phyloP scores from a whole-genome alignment of 75 land plant species.

The Sequoia sempervirens region DNA sequence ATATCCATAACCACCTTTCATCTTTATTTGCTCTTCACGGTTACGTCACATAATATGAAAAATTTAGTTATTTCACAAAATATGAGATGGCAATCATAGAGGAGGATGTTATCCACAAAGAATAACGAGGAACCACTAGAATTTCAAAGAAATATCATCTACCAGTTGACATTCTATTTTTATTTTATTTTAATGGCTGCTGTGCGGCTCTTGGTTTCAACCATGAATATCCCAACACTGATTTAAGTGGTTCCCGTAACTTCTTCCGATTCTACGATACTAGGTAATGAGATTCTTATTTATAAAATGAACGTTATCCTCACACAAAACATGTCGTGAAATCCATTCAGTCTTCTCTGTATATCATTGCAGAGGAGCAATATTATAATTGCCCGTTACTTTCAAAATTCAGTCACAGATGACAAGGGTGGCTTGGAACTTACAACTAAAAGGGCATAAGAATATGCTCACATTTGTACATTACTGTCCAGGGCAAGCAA shows the following conservation, averaged over 20 bases:
- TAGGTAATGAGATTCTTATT: background rate
- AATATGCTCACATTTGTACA: background rate
- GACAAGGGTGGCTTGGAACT: background rate
- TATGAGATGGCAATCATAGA: no score
- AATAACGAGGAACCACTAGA: background rate
- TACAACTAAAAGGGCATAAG: background rate
- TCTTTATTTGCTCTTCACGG: no score
- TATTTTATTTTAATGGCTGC: background rate
- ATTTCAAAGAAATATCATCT: background rate
- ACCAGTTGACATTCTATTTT: background rate
- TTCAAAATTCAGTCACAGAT: background rate
- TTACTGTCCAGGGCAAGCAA: background rate
- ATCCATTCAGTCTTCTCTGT: background rate
- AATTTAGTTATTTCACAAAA: no score
- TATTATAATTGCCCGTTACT: background rate
- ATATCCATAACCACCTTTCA: no score
- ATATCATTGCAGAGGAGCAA: background rate
- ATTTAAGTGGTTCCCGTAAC: background rate
- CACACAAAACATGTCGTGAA: background rate
- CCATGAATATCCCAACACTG: background rate
- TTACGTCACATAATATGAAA: no score
- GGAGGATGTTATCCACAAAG: background rate
- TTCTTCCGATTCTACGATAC: background rate
- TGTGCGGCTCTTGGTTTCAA: background rate
- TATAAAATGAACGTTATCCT: background rate